These are phyloP conservation scores for Fusarium napiforme DNA, from an alignment of 2,329 filamentous ascomycete species.

Conservation along the genomic window DNA sequence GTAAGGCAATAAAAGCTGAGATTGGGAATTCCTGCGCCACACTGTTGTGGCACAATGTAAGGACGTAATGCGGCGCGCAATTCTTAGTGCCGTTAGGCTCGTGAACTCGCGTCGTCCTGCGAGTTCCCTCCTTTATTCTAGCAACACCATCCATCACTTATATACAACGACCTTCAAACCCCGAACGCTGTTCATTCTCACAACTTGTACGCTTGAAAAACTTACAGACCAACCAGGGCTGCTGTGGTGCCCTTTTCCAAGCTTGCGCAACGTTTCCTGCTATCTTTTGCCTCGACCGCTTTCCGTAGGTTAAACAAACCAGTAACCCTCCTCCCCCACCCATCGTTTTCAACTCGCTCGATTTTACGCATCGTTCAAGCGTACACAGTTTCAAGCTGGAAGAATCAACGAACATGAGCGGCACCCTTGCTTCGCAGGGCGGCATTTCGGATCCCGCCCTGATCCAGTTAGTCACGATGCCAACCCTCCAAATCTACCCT, in stretches of 20 bases:
- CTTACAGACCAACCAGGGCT: not conserved
- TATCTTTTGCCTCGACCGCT: constrained; percentile 39
- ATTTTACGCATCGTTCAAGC: constrained; percentile 17
- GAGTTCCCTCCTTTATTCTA: constrained; percentile 48
- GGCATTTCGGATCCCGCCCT: constrained; percentile 74
- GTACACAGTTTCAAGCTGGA: constrained; percentile 13
- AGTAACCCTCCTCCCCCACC: constrained; percentile 25
- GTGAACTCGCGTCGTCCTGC: constrained; percentile 47
- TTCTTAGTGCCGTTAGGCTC: constrained; percentile 48
- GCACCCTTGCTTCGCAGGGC: constrained; percentile 58
- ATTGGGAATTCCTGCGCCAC: constrained; percentile 34
- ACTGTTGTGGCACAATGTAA: constrained; percentile 42
- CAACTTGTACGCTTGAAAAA: not conserved
- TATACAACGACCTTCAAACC: constrained; percentile 26
- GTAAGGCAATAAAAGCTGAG: constrained; percentile 4
- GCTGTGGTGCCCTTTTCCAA: constrained; percentile 1
- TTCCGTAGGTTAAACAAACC: constrained; percentile 22
- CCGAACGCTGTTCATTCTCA: constrained; percentile 10
- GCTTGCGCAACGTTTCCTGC: constrained; percentile 25
- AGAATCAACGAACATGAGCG: constrained; percentile 47
- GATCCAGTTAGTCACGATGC: constrained; percentile 64
- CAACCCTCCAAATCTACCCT: constrained; percentile 24
- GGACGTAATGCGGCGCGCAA: constrained; percentile 41
- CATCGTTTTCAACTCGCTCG: constrained; percentile 23
- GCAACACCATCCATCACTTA: constrained; percentile 42